Conservation (phyloP, 192 early-diverging fungal genomes). For the Mortierella alpina region DNA sequence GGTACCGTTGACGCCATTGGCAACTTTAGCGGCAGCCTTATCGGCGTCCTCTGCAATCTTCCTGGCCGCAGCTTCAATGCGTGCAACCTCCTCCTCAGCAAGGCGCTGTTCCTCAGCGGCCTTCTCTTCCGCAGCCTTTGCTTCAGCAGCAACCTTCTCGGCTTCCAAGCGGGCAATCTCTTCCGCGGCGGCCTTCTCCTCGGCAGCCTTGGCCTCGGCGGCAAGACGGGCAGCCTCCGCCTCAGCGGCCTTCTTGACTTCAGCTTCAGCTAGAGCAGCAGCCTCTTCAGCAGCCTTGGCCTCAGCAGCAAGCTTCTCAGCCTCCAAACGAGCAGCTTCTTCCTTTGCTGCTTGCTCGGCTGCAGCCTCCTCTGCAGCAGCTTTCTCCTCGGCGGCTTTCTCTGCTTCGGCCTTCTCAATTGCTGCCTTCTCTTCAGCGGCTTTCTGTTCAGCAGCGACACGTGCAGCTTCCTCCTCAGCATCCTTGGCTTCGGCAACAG, state of each 20-base stretch:
- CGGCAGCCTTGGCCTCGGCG: constrained; percentile 12
- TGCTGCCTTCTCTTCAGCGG: constrained; percentile 5
- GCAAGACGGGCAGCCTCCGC: constrained; percentile 17
- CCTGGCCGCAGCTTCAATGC: not conserved
- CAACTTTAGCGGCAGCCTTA: not conserved
- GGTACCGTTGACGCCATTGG: not conserved
- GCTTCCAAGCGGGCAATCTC: not conserved
- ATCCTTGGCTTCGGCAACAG: constrained; percentile 11
- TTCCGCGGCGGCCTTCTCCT: constrained; percentile 2
- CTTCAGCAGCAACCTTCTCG: not conserved
- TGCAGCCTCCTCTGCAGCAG: constrained; percentile 14
- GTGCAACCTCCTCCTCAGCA: constrained; percentile 11
- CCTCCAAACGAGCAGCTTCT: not conserved
- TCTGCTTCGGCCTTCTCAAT: constrained; percentile 10
- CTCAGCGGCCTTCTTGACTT: constrained; percentile 15
- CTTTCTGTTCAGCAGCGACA: not conserved
- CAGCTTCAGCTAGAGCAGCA: not conserved
- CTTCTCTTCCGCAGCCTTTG: constrained; percentile 1
- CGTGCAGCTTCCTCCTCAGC: constrained; percentile 11
- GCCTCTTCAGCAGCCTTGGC: constrained; percentile 9
- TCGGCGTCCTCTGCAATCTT: not conserved
- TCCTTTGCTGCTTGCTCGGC: constrained; percentile 25
- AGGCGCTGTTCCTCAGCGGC: constrained; percentile 2
- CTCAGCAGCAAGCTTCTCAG: constrained; percentile 19
- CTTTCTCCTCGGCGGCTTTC: constrained; percentile 11